phyloP scores from a whole-genome alignment of 108 stramenopile species.

The Mayamaea pseudoterrestris region DNA sequence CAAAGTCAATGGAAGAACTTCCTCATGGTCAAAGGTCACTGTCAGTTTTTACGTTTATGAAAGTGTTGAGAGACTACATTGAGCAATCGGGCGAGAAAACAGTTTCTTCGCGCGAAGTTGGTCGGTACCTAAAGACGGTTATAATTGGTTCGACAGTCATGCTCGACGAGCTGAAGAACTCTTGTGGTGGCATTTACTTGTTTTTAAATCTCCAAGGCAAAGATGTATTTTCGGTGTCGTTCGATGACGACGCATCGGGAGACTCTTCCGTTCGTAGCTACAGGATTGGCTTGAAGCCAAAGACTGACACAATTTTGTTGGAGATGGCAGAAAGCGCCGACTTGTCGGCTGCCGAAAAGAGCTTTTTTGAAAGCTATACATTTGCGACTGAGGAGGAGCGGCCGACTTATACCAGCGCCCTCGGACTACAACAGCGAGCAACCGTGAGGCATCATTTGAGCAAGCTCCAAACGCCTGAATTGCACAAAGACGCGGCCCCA shows the following conservation, averaged over 20 bases:
- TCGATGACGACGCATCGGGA: background rate
- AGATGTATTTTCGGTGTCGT: slow-evolving; percentile 1
- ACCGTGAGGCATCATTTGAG: too few relatives aligned
- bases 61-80: slow-evolving; percentile 64
- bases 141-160: slow-evolving; percentile 11
- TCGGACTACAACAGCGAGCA: background rate
- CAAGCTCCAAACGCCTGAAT: background rate
- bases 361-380: slow-evolving; percentile 20
- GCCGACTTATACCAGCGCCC: slow-evolving; percentile 7
- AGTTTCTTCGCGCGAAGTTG: slow-evolving; percentile 59
- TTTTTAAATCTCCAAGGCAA: slow-evolving; percentile 20
- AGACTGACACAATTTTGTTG: slow-evolving; percentile 11
- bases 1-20: slow-evolving; percentile 2
- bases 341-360: slow-evolving; percentile 32
- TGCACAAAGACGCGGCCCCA: slow-evolving; percentile 1
- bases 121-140: slow-evolving; percentile 50
- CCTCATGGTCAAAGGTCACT: background rate
- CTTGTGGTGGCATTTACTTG: slow-evolving; percentile 41
- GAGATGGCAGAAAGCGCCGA: slow-evolving; percentile 24
- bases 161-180: slow-evolving; percentile 52
- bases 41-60: slow-evolving; percentile 21
- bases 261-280: slow-evolving; percentile 17
- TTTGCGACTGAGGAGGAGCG: slow-evolving; percentile 3
- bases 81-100: slow-evolving; percentile 17
- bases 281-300: slow-evolving; percentile 6